phyloP scores from a whole-genome alignment of 305 asterid genomes.

The Rubia balearica region DNA sequence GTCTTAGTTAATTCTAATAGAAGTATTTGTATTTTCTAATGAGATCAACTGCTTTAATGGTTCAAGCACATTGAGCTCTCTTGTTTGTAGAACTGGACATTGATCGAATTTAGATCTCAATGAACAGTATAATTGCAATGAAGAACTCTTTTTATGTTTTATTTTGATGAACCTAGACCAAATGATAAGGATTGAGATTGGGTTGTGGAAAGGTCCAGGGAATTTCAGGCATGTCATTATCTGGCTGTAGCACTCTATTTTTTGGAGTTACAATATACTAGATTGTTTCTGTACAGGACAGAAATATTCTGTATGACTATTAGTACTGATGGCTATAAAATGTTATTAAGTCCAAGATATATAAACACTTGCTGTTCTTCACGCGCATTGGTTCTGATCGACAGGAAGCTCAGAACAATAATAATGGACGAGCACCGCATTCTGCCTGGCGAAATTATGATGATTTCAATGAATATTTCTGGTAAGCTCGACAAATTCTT shows the following conservation, averaged over 20 bases:
- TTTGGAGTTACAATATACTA: neutral
- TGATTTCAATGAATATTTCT: constrained; percentile 92
- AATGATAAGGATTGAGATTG: neutral
- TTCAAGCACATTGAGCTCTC: neutral
- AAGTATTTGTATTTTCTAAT: neutral
- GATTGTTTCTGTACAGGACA: neutral
- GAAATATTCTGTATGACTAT: neutral
- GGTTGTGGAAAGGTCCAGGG: neutral
- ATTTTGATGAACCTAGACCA: neutral
- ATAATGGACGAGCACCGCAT: constrained; percentile 93
- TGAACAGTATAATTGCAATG: neutral
- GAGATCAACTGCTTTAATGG: neutral
- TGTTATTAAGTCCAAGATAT: neutral
- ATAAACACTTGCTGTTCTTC: neutral
- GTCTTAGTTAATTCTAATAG: neutral
- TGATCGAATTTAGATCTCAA: neutral
- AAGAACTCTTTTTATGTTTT: neutral
- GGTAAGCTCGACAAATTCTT: constrained; percentile 39
- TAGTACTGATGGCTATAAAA: neutral
- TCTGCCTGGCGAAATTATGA: constrained; percentile 99
- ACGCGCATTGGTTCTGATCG: constrained; percentile 20
- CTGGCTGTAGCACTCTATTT: neutral
- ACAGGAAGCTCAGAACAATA: constrained; percentile 88
- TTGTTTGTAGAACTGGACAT: neutral
- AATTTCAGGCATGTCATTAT: neutral